Percentiles rank a stretch among this genome's conserved stretches.
Evolutionary conservation across 116 monocot genomes (phyloP).

Genomic region (Trichopus zeylanicus): DNA sequence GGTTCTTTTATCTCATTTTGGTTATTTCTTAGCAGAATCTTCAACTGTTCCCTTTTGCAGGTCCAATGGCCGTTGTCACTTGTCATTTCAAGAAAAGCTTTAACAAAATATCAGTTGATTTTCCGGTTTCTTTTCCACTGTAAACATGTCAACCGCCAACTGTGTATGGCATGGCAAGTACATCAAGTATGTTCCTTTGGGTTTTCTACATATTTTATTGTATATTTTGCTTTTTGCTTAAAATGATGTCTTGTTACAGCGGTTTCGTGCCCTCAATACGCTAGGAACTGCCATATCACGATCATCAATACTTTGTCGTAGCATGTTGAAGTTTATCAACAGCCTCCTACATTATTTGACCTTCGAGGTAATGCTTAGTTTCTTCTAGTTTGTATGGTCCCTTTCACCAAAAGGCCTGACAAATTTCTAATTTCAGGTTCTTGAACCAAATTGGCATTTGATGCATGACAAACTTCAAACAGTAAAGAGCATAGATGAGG

Average conservation of each 20-base stretch:
- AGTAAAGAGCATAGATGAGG: conserved; percentile 97
- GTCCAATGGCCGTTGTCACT: conserved; percentile 94
- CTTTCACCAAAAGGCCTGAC: background rate
- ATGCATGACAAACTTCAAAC: conserved; percentile 77
- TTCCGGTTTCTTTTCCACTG: conserved; percentile 93
- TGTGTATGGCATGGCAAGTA: conserved; percentile 95
- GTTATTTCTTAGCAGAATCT: background rate
- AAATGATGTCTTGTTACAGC: conserved; percentile 30
- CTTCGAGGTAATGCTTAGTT: conserved; percentile 53
- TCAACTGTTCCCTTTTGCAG: conserved; percentile 22
- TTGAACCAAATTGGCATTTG: conserved; percentile 98
- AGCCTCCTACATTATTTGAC: conserved; percentile 96
- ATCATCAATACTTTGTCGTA: conserved; percentile 84
- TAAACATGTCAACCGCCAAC: conserved; percentile 87
- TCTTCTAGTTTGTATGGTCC: background rate
- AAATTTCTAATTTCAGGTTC: conserved; percentile 49
- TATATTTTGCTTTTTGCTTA: conserved; percentile 6
- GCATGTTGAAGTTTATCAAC: conserved; percentile 94
- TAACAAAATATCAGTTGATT: conserved; percentile 92
- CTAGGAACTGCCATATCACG: conserved; percentile 65
- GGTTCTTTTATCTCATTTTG: background rate
- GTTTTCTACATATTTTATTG: conserved; percentile 3
- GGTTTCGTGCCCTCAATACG: conserved; percentile 57
- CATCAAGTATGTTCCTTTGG: conserved; percentile 68
- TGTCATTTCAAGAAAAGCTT: conserved; percentile 83